phyloP scores from a whole-genome alignment of 1,284 basidiomycete species.

The Austroboletus niveus region DNA sequence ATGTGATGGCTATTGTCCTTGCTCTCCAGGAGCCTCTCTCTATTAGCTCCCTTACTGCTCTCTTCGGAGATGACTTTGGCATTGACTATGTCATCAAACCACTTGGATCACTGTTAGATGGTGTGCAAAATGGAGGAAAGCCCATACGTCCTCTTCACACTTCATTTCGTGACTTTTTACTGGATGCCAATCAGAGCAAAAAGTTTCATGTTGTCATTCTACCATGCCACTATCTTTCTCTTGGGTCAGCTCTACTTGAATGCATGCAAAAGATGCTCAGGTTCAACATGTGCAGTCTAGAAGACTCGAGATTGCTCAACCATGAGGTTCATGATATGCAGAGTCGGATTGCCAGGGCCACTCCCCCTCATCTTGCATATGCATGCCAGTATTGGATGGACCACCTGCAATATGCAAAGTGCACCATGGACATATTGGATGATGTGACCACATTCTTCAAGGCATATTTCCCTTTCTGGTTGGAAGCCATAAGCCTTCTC shows the following conservation, averaged over 20 bases:
- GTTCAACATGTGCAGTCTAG: background rate
- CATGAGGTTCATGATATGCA: background rate
- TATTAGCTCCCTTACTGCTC: background rate
- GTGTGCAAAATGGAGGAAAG: no score
- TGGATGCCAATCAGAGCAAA: no score
- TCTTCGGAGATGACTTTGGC: background rate
- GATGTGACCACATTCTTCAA: background rate
- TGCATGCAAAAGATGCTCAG: no score
- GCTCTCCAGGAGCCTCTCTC: background rate
- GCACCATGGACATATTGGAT: background rate
- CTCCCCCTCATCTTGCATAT: constrained; percentile 1
- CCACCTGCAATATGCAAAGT: background rate
- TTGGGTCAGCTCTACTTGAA: no score
- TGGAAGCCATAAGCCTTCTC: no score
- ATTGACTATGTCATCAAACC: background rate
- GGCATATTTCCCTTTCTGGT: background rate
- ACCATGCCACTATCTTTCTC: no score
- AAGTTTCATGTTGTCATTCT: no score
- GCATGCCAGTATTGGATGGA: constrained; percentile 1
- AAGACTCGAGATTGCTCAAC: background rate
- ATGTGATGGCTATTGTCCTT: constrained; percentile 2
- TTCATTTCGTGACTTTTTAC: no score
- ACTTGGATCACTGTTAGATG: background rate
- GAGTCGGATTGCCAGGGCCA: background rate
- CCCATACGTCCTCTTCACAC: no score